These are phyloP conservation scores for Rhizopogon rudus DNA, from an alignment of 768 basidiomycete species.

Conservation along the genomic window DNA sequence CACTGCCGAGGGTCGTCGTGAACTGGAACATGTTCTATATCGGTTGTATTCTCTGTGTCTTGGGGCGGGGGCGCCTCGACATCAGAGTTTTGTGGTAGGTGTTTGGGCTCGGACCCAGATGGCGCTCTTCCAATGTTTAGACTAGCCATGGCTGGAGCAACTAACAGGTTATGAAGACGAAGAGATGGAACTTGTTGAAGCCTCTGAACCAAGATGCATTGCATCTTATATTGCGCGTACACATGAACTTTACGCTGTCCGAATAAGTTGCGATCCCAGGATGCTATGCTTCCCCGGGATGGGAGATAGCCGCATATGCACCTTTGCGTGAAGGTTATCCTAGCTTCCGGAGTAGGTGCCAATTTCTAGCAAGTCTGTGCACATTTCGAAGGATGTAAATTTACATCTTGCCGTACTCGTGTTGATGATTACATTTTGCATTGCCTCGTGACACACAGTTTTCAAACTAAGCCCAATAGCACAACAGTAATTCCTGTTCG, in stretches of 20 bases:
- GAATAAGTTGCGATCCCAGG: no score
- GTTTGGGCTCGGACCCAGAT: neutral
- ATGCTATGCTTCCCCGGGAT: neutral
- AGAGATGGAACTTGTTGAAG: neutral
- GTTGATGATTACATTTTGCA: neutral
- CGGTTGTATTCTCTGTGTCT: conserved; percentile 7
- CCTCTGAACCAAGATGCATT: neutral
- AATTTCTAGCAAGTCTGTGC: neutral
- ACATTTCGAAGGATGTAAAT: neutral
- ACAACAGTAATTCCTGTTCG: neutral
- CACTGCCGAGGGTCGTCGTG: conserved; percentile 59
- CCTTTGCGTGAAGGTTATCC: neutral
- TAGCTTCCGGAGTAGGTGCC: no score
- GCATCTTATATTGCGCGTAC: neutral
- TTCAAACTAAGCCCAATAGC: neutral
- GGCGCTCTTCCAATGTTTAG: neutral
- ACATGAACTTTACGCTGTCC: neutral
- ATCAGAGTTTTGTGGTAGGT: neutral
- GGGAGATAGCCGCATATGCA: neutral
- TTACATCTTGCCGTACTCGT: neutral
- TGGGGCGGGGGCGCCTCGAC: neutral
- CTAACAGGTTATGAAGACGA: neutral
- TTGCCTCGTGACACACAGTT: neutral
- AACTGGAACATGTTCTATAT: conserved; percentile 38
- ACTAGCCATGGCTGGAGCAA: neutral